A percentile compares a stretch with the other conserved stretches of the same genome.
phyloP scores from a whole-genome alignment of 2,329 filamentous ascomycete genomes.

The Parascedosporium putredinis region DNA sequence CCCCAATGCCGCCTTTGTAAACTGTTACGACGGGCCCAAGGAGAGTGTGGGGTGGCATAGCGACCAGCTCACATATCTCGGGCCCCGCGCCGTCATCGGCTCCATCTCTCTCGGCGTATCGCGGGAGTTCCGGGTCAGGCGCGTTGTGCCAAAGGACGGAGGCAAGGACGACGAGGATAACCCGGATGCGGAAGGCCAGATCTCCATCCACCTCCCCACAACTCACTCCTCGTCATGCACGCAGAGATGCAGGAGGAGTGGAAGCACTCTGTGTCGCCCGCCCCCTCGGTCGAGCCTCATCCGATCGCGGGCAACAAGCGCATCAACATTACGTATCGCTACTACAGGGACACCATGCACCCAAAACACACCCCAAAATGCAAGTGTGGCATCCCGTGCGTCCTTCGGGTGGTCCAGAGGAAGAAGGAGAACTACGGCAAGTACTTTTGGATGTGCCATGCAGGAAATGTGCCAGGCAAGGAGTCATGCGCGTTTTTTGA shows the following conservation, averaged over 20 bases:
- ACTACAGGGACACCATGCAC: conserved; percentile 69
- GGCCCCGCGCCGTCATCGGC: conserved; percentile 78
- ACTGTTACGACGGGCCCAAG: conserved; percentile 75
- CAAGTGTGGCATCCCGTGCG: conserved; percentile 56
- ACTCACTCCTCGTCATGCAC: conserved; percentile 90
- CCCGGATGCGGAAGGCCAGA: conserved; percentile 67
- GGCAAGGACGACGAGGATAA: conserved; percentile 26
- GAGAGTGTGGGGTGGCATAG: conserved; percentile 87
- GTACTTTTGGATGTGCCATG: conserved; percentile 94
- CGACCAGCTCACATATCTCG: conserved; percentile 87
- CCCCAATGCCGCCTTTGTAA: conserved; percentile 88
- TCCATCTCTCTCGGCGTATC: conserved; percentile 84
- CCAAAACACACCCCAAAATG: conserved; percentile 71
- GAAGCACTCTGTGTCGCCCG: conserved; percentile 80
- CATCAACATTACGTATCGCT: conserved; percentile 90
- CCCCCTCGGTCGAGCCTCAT: conserved; percentile 70
- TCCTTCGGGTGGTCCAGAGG: conserved; percentile 68
- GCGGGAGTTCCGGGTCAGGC: conserved; percentile 83
- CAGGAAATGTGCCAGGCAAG: conserved; percentile 58
- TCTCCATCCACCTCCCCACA: conserved; percentile 88
- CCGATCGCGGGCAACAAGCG: conserved; percentile 68
- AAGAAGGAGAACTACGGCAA: conserved; percentile 65
- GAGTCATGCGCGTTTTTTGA: conserved; percentile 67
- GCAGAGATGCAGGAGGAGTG: conserved; percentile 96
- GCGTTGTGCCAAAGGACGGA: conserved; percentile 53